Evolutionary conservation across 768 basidiomycete species (phyloP).

Genomic region (Paxillus involutus): DNA sequence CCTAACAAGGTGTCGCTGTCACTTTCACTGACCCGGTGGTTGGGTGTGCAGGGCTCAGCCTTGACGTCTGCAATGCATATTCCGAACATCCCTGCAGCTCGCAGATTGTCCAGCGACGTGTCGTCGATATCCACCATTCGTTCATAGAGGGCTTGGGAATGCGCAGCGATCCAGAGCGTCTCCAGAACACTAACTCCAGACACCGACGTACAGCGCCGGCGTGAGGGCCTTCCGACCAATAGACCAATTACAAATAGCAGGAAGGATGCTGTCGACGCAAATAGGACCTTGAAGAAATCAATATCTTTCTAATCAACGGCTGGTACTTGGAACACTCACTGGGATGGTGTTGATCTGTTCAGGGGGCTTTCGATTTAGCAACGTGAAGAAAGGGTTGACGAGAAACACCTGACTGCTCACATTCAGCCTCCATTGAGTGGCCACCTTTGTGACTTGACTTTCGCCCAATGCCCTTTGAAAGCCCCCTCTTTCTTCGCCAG

Average conservation of each 20-base stretch:
- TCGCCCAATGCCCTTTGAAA: not conserved
- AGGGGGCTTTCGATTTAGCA: not conserved
- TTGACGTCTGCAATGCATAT: not conserved
- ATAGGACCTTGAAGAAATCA: not conserved
- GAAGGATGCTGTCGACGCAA: constrained; percentile 2
- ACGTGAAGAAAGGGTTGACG: too few relatives aligned
- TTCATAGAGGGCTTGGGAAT: constrained; percentile 3
- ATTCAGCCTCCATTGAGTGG: constrained; percentile 11
- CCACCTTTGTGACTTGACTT: constrained; percentile 6
- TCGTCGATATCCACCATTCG: not conserved
- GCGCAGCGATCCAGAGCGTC: constrained; percentile 7
- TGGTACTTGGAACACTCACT: not conserved
- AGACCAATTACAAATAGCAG: not conserved
- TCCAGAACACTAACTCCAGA: constrained; percentile 12
- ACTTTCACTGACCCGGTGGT: not conserved
- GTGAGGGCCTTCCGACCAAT: not conserved
- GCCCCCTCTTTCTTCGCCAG: constrained; percentile 5
- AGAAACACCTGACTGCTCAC: constrained; percentile 1
- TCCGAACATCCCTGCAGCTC: constrained; percentile 10
- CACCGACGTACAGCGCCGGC: not conserved
- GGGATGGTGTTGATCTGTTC: constrained; percentile 14
- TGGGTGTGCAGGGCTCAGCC: too few relatives aligned
- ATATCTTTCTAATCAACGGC: not conserved
- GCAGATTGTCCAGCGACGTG: not conserved
- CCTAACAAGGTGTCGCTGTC: not conserved